A percentile compares a stretch with the other conserved stretches of the same genome.
These are phyloP conservation scores for Mariannaea sp. DNA, from an alignment of 2,329 filamentous ascomycete genomes.

Conservation along the genomic window DNA sequence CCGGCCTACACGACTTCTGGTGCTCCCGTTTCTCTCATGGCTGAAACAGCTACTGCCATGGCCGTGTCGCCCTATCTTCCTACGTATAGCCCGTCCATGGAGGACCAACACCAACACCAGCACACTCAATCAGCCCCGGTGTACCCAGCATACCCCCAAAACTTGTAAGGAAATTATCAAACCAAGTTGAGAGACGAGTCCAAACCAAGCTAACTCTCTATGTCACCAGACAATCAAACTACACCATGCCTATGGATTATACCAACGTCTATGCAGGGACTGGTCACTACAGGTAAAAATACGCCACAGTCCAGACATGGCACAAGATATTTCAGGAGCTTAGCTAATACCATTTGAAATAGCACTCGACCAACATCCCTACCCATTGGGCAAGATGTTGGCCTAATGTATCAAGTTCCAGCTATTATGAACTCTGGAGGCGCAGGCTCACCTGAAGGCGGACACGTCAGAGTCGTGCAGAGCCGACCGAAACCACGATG, in stretches of 20 bases:
- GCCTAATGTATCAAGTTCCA: conserved; percentile 52
- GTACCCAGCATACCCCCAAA: conserved; percentile 44
- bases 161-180: conserved; percentile 42
- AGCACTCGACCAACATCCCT: conserved; percentile 49
- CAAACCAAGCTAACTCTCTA: conserved; percentile 39
- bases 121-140: conserved; percentile 43
- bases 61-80: conserved; percentile 52
- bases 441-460: conserved; percentile 44
- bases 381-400: conserved; percentile 44
- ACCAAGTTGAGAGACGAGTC: conserved; percentile 32
- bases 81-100: conserved; percentile 55
- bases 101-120: conserved; percentile 52
- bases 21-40: conserved; percentile 55
- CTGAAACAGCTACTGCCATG: conserved; percentile 54
- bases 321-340: conserved; percentile 9
- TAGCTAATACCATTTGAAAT: conserved; percentile 27
- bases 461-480: conserved; percentile 71
- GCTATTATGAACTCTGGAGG: conserved; percentile 45
- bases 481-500: conserved; percentile 91
- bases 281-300: conserved; percentile 50
- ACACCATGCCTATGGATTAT: conserved; percentile 54
- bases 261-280: conserved; percentile 42
- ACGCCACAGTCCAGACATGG: conserved; percentile 28
- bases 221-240: conserved; percentile 40
- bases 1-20: conserved; percentile 58